Base-by-base conservation (phyloP, 306 rosid genomes). In the Rubus parviflorus region DNA sequence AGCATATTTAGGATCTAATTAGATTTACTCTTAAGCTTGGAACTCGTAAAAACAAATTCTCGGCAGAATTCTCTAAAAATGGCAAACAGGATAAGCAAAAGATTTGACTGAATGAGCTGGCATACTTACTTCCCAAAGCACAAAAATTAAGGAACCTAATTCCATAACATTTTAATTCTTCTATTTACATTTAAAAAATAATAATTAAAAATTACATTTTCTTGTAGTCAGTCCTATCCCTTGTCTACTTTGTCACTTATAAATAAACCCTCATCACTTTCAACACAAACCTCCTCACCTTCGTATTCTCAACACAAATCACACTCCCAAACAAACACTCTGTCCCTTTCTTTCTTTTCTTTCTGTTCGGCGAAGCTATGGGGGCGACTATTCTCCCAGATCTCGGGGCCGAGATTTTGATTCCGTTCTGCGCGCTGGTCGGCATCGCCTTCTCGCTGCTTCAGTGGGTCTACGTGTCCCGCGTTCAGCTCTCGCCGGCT, bases 341-440 rank as follows among this genome's bases (percentile, higher is more conserved):
- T 77, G 14, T 35, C 43, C 51, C 53, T 57, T 25, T 78, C 20
- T 37, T 12, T 67, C 25, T 16, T 12, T 70, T 70, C 30, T 2
- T 62, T 63, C 42, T 13, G 77, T 66, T 58, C 22, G 43, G 72
- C 22, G 48, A 13, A 58, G 56, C 78, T 76, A 95, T 95, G 98
- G 97, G 89, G 68, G 84, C 81, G 70, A 37, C 82, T 43, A 42
- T 95, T 69, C 91, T 95, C 73, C 90, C 97, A 75, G 97, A 88
- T 90, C 91, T 95, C 82, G 97, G 86, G 0, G 63, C 97, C 14
- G 88, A 95, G 97, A 87, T 95, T 76, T 61, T 95, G 79, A 90
- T 95, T 69, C 98, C 98, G 13, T 77, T 80, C 0, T 95, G 97
- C 20, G 93, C 98, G 16, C 45, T 95, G 37, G 46, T 95, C 22